A percentile compares a stretch with the other conserved stretches of the same genome.
Evolutionary conservation across 2,329 filamentous ascomycete genomes (phyloP).

Genomic region (Botryotinia globosa): DNA sequence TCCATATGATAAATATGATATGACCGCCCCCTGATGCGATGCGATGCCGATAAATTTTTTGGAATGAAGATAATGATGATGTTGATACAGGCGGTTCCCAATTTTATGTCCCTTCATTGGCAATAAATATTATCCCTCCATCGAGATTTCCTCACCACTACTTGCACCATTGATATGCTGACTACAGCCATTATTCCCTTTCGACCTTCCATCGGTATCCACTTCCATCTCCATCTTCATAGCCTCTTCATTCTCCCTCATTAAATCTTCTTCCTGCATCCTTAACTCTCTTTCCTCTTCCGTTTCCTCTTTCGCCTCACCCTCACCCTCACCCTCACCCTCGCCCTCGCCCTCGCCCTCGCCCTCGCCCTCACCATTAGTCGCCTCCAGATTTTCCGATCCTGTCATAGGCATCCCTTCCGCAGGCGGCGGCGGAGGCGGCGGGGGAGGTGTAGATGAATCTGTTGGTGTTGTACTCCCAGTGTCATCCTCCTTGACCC

Average conservation of each 20-base stretch:
- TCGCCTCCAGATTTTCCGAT: background rate
- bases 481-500: conserved; percentile 33
- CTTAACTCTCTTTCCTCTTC: conserved; percentile 30
- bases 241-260: conserved; percentile 37
- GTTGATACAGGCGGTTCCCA: conserved; percentile 3
- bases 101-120: background rate
- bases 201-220: conserved; percentile 63
- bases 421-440: conserved; percentile 33
- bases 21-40: background rate
- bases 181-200: background rate
- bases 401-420: conserved; percentile 19
- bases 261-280: conserved; percentile 31
- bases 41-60: background rate
- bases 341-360: background rate
- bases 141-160: background rate
- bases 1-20: background rate
- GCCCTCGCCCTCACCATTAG: background rate
- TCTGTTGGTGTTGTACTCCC: background rate
- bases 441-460: conserved; percentile 31
- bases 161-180: background rate
- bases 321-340: background rate
- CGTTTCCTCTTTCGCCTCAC: conserved; percentile 23
- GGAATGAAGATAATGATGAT: background rate
- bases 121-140: background rate
- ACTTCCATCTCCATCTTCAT: conserved; percentile 33